A percentile compares a stretch with the other conserved stretches of the same genome.
These are phyloP conservation scores for Papilionanthe hybrid DNA, from an alignment of 116 monocot genomes.

Conservation along the genomic window DNA sequence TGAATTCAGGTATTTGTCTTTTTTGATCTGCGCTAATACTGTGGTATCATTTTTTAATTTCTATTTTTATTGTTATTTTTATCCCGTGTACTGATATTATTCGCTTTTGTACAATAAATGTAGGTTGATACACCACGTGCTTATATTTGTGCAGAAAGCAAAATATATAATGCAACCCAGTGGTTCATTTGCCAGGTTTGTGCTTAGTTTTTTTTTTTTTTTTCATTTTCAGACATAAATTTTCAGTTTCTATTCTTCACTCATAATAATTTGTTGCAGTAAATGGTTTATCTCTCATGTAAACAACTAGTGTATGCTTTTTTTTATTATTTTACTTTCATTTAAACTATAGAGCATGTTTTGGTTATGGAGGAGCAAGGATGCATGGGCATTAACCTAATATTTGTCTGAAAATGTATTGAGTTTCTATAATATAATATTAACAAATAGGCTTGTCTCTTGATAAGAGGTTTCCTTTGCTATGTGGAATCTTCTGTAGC, in stretches of 20 bases:
- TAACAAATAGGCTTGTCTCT: background rate
- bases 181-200: constrained; percentile 96
- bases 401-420: background rate
- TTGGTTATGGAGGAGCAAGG: too few species aligned
- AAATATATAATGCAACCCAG: constrained; percentile 76
- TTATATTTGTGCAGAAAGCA: constrained; percentile 79
- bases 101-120: constrained; percentile 6
- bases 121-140: constrained; percentile 70
- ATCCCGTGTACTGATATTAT: background rate
- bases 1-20: background rate
- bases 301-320: background rate
- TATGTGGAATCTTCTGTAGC: too few species aligned
- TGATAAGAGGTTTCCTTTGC: too few species aligned
- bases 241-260: background rate
- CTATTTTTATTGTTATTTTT: background rate
- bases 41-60: background rate
- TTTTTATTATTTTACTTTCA: background rate
- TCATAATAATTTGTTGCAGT: background rate
- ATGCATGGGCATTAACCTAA: background rate
- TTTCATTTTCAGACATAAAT: background rate
- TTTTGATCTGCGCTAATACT: background rate
- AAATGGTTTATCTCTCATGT: background rate
- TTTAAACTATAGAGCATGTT: too few species aligned
- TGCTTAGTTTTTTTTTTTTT: constrained; percentile 7
- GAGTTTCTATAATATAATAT: background rate